Conservation (phyloP, 306 rosid species). For the Arachis hypogaea region DNA sequence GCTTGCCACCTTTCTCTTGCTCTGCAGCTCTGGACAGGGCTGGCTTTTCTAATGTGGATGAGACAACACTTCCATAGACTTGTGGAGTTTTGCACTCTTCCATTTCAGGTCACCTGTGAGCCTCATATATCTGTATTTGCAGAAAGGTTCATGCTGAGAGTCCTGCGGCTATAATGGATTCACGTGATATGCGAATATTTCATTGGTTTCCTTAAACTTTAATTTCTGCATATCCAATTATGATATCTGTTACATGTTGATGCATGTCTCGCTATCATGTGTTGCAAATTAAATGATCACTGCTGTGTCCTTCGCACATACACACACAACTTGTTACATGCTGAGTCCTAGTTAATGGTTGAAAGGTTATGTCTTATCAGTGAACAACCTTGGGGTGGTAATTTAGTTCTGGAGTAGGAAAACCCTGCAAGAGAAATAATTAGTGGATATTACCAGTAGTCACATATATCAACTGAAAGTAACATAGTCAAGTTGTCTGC, state of each 20-base stretch:
- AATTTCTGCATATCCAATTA: constrained; percentile 33
- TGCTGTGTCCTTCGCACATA: constrained; percentile 9
- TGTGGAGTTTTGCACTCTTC: constrained; percentile 51
- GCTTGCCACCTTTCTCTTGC: constrained; percentile 51
- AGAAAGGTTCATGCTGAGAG: constrained; percentile 51
- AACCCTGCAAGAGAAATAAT: constrained; percentile 17
- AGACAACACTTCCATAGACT: constrained; percentile 44
- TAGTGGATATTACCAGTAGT: constrained; percentile 3
- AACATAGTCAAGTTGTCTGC: constrained; percentile 8
- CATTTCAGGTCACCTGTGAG: constrained; percentile 58
- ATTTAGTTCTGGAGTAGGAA: constrained; percentile 19
- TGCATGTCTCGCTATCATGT: constrained; percentile 35
- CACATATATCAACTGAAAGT: constrained; percentile 16
- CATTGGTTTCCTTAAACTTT: constrained; percentile 46
- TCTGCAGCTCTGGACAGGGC: constrained; percentile 41
- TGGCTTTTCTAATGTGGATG: constrained; percentile 44
- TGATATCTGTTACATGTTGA: constrained; percentile 36
- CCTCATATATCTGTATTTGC: constrained; percentile 53
- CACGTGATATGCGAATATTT: constrained; percentile 46
- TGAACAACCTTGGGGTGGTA: constrained; percentile 23
- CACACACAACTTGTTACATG: constrained; percentile 25
- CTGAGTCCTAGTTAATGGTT: constrained; percentile 23
- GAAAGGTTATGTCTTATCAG: constrained; percentile 1
- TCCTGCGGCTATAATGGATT: constrained; percentile 55
- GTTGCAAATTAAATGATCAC: constrained; percentile 31